A percentile compares a stretch with the other conserved stretches of the same genome.
These are phyloP conservation scores for Citrus inodora DNA, from an alignment of 345 rosid species.

Conservation along the genomic window DNA sequence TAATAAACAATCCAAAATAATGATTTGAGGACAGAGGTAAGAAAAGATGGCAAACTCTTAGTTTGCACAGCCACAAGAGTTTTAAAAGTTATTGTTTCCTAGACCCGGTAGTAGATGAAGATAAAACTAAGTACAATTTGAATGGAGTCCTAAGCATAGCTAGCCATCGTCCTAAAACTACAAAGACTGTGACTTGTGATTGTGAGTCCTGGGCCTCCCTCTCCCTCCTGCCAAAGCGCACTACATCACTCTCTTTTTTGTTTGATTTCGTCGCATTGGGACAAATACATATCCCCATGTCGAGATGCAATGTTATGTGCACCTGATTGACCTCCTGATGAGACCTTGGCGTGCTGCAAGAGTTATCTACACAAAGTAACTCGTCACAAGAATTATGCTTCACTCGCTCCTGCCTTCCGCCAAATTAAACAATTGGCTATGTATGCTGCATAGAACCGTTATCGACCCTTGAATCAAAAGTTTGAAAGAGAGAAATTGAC, in stretches of 20 bases:
- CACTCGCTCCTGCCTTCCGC: not conserved
- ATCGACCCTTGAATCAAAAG: not conserved
- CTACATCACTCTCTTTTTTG: not conserved
- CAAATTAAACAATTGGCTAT: no score
- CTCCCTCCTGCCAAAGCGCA: not conserved
- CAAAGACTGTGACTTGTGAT: not conserved
- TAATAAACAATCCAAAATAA: no score
- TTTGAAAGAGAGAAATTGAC: not conserved
- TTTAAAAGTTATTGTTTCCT: not conserved
- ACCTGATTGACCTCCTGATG: not conserved
- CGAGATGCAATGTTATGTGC: not conserved
- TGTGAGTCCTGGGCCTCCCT: no score
- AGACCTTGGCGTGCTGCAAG: conserved; percentile 8
- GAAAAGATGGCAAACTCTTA: no score
- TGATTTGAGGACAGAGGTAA: no score
- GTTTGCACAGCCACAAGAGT: no score
- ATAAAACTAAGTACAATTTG: not conserved
- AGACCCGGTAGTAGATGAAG: not conserved
- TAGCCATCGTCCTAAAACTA: not conserved
- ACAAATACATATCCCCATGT: not conserved
- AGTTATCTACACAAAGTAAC: not conserved
- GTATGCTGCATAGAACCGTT: no score
- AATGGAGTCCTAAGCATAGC: not conserved
- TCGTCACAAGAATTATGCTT: not conserved
- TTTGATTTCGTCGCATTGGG: conserved; percentile 5